Percentiles rank a stretch among this genome's conserved stretches.
Conservation (phyloP, 1,284 basidiomycete species). For the Tetrapyrgos nigripes region DNA sequence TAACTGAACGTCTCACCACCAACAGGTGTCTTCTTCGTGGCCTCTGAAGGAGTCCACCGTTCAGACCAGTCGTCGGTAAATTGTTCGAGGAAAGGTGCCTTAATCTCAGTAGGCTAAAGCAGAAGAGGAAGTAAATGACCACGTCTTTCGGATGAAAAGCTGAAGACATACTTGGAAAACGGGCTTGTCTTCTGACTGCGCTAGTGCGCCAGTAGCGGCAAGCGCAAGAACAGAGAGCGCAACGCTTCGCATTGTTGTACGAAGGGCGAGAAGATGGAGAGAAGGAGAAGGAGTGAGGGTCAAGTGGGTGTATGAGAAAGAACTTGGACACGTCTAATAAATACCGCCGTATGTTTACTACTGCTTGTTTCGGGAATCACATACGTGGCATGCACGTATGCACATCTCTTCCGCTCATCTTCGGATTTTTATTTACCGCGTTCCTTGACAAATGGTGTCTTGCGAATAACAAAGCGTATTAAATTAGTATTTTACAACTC, state of each 20-base stretch:
- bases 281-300: slow-evolving; percentile 43
- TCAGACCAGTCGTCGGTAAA: slow-evolving; percentile 92
- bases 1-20: slow-evolving; percentile 96
- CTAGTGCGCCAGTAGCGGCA: slow-evolving; percentile 65
- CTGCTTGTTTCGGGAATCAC: neutral
- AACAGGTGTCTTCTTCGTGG: slow-evolving; percentile 96
- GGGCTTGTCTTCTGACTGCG: slow-evolving; percentile 66
- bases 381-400: neutral
- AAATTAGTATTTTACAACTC: neutral
- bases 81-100: slow-evolving; percentile 97
- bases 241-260: slow-evolving; percentile 83
- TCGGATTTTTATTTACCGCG: neutral
- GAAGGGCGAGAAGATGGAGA: slow-evolving; percentile 61
- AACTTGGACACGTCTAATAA: neutral
- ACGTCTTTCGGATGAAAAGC: neutral
- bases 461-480: neutral
- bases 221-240: slow-evolving; percentile 77
- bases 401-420: neutral
- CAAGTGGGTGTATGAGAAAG: slow-evolving; percentile 25
- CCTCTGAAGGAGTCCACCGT: slow-evolving; percentile 96
- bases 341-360: too few species aligned
- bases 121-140: slow-evolving; percentile 8
- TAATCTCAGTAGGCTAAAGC: slow-evolving; percentile 77
- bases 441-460: neutral
- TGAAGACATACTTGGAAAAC: slow-evolving; percentile 65